Base-by-base conservation (phyloP, 2,329 filamentous ascomycete genomes). In the Byssoonygena ceratinophila region DNA sequence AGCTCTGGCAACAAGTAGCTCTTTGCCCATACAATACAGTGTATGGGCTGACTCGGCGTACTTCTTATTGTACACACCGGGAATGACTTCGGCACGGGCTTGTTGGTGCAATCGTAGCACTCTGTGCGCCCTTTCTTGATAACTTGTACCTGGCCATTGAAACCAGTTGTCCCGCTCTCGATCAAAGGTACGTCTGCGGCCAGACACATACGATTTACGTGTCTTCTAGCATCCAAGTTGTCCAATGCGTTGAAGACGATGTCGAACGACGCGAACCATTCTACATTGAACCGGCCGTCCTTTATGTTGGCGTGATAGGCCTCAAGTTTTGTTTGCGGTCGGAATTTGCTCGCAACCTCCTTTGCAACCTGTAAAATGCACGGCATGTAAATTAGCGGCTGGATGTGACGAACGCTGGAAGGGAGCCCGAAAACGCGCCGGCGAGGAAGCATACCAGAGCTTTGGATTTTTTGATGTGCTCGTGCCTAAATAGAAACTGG, bases 11-110 rank as follows among this genome's bases (percentile, higher is more conserved):
- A 79, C 7, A 98, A 77, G 67, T 97, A 98, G 66, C 89, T 95
- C 72, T 97, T 98, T 18, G 81, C 91, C 92, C 92, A 98, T 1
- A 98, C 91, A 56, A 98, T 98, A 72, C 92, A 97, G 70, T 98
- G 92, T 40, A 98, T 97, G 0, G 91, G 87, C 63, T 97, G 91
- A 59, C 86, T 94, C 0, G 92, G 92, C 0, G 90, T 98, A 67
- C 88, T 96, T 66, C 92, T 82, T 61, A 98, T 97, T 1, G 92
- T 98, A 72, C 92, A 98, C 39, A 97, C 90, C 1, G 92, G 90
- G 64, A 94, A 97, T 1, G 85, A 85, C 67, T 95, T 97, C 4
- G 91, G 91, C 1, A 85, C 82, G 55, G 91, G 85, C 68, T 98
- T 98, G 1, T 82, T 79, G 12, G 82, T 85, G 72, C 92, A 98